Conservation (phyloP, 208 protist species). For the Angomonas deanei region DNA sequence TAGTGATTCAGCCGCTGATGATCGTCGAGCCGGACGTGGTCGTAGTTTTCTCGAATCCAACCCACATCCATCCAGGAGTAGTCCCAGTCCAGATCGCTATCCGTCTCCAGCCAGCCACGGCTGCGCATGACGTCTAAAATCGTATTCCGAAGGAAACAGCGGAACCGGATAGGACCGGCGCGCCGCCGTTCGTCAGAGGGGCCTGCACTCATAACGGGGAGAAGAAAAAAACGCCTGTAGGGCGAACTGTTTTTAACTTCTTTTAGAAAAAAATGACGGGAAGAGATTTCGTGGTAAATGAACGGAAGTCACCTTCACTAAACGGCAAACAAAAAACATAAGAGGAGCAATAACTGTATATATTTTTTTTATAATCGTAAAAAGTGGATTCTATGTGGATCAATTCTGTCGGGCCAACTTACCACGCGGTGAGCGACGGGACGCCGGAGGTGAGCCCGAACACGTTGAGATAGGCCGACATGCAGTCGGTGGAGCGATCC, state of each 20-base stretch:
- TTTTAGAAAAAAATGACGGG: not conserved
- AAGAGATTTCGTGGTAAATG: not conserved
- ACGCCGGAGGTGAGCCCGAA: constrained; percentile 58
- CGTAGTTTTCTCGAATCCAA: constrained; percentile 92
- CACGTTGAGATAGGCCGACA: constrained; percentile 49
- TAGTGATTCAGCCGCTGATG: constrained; percentile 93
- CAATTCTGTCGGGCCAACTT: not conserved
- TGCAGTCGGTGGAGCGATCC: constrained; percentile 27
- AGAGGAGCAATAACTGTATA: not conserved
- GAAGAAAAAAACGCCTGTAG: constrained; percentile 5
- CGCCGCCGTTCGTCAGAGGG: constrained; percentile 19
- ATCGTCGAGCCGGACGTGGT: constrained; percentile 83
- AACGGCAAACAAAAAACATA: too few species aligned
- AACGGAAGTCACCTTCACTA: too few species aligned
- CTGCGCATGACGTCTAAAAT: constrained; percentile 89
- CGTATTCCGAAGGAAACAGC: constrained; percentile 85
- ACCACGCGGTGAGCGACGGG: constrained; percentile 42
- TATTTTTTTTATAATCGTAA: not conserved
- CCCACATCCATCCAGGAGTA: constrained; percentile 90
- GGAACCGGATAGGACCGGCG: constrained; percentile 70
- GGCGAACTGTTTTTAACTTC: not conserved
- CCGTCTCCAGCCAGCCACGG: constrained; percentile 90
- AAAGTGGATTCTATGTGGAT: not conserved
- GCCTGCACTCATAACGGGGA: not conserved
- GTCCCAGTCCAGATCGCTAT: constrained; percentile 90